These are phyloP conservation scores for Candida patagonica DNA, from an alignment of 805 yeast genomes.

Conservation along the genomic window DNA sequence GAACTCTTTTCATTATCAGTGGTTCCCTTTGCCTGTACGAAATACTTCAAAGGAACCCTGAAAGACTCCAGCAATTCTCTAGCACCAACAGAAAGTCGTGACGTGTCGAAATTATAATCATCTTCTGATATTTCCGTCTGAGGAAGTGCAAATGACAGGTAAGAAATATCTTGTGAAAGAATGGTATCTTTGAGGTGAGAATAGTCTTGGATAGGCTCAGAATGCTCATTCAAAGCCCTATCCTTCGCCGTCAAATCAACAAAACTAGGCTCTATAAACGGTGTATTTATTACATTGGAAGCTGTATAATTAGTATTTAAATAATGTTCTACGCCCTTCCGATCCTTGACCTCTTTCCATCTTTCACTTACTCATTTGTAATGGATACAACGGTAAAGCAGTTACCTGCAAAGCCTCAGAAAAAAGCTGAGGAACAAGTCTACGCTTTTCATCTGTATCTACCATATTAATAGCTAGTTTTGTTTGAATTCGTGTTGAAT, in stretches of 20 bases:
- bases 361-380: background rate
- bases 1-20: background rate
- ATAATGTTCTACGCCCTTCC: background rate
- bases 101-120: background rate
- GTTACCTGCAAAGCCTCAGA: conserved; percentile 3
- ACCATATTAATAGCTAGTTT: background rate
- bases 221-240: too few species aligned
- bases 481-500: background rate
- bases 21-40: background rate
- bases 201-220: background rate
- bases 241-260: background rate
- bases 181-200: background rate
- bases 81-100: background rate
- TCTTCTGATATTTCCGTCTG: background rate
- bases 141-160: background rate
- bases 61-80: background rate
- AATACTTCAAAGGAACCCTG: too few species aligned
- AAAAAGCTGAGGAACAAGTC: background rate
- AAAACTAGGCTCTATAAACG: background rate
- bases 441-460: background rate
- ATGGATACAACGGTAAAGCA: conserved; percentile 2
- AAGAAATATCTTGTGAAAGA: background rate
- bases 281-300: background rate
- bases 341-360: background rate
- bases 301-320: too few species aligned